phyloP scores from a whole-genome alignment of 352 stramenopile species.

The Pythium aphanidermatum region DNA sequence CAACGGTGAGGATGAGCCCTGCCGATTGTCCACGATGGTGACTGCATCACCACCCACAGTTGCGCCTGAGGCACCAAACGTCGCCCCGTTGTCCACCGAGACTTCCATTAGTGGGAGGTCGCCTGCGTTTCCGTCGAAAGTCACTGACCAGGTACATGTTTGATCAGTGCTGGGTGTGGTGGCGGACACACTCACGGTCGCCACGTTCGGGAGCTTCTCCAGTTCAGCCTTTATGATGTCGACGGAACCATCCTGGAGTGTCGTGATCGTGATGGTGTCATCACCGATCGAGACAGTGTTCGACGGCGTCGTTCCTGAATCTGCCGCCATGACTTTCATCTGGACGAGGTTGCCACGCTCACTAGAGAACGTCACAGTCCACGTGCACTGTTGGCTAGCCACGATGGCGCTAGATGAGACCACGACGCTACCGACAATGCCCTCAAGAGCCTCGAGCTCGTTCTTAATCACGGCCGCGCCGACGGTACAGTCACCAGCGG shows the following conservation, averaged over 20 bases:
- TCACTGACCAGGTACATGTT: slow-evolving; percentile 89
- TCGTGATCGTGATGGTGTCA: slow-evolving; percentile 78
- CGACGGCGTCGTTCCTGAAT: slow-evolving; percentile 26
- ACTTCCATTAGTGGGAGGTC: slow-evolving; percentile 56
- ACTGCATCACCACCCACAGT: slow-evolving; percentile 37
- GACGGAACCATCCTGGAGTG: slow-evolving; percentile 69
- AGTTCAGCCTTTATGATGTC: slow-evolving; percentile 95
- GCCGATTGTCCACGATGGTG: slow-evolving; percentile 23
- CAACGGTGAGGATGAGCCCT: slow-evolving; percentile 50
- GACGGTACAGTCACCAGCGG: slow-evolving; percentile 70
- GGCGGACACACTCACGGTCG: slow-evolving; percentile 82
- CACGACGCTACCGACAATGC: slow-evolving; percentile 35
- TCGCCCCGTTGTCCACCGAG: slow-evolving; percentile 31
- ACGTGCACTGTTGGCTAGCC: slow-evolving; percentile 76
- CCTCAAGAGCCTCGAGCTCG: slow-evolving; percentile 41
- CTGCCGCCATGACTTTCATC: slow-evolving; percentile 54
- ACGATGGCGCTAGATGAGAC: slow-evolving; percentile 38
- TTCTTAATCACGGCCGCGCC: slow-evolving; percentile 43
- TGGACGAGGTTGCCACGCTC: slow-evolving; percentile 81
- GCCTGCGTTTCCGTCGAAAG: slow-evolving; percentile 93
- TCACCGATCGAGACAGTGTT: slow-evolving; percentile 52
- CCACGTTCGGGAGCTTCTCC: slow-evolving; percentile 87
- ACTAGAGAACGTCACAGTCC: slow-evolving; percentile 88
- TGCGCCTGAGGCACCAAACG: slow-evolving; percentile 29
- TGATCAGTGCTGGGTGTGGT: slow-evolving; percentile 37